Conservation (phyloP, 352 stramenopile species). For the Phytophthora rubi region DNA sequence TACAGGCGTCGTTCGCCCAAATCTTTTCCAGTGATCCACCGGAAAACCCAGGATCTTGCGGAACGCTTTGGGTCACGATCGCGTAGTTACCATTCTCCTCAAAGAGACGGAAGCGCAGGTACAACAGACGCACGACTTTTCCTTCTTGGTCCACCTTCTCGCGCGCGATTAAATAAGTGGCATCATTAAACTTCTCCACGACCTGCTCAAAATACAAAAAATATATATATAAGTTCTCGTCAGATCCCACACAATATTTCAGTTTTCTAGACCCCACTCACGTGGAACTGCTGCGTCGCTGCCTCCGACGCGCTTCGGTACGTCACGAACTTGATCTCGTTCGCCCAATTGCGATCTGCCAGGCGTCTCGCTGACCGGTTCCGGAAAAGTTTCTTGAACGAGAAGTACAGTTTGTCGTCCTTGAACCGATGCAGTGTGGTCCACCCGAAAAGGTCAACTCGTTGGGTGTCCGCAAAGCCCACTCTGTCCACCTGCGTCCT, state of each 20-base stretch:
- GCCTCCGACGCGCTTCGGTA: slow-evolving; percentile 48
- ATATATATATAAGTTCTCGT: not conserved
- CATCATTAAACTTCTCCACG: slow-evolving; percentile 57
- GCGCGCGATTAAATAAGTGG: slow-evolving; percentile 57
- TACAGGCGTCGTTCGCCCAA: slow-evolving; percentile 49
- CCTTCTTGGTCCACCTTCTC: slow-evolving; percentile 41
- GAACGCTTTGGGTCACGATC: slow-evolving; percentile 44
- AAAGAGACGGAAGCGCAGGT: slow-evolving; percentile 55
- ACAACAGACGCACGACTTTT: slow-evolving; percentile 41
- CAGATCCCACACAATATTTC: not conserved
- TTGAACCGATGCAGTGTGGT: slow-evolving; percentile 47
- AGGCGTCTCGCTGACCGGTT: slow-evolving; percentile 42
- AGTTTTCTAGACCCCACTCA: slow-evolving; percentile 4
- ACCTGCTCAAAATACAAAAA: slow-evolving; percentile 27
- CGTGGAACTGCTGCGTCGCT: slow-evolving; percentile 43
- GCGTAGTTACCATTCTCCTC: slow-evolving; percentile 49
- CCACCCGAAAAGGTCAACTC: slow-evolving; percentile 58
- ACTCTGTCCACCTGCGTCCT: slow-evolving; percentile 43
- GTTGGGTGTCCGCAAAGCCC: slow-evolving; percentile 34
- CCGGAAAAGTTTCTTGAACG: slow-evolving; percentile 55
- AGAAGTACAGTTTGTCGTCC: slow-evolving; percentile 48
- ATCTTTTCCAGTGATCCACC: slow-evolving; percentile 21
- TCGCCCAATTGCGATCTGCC: slow-evolving; percentile 52
- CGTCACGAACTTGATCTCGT: slow-evolving; percentile 48
- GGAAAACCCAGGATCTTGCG: slow-evolving; percentile 11